Evolutionary conservation across 768 basidiomycete genomes (phyloP).

Genomic region (Lepiota brunneoincarnata): DNA sequence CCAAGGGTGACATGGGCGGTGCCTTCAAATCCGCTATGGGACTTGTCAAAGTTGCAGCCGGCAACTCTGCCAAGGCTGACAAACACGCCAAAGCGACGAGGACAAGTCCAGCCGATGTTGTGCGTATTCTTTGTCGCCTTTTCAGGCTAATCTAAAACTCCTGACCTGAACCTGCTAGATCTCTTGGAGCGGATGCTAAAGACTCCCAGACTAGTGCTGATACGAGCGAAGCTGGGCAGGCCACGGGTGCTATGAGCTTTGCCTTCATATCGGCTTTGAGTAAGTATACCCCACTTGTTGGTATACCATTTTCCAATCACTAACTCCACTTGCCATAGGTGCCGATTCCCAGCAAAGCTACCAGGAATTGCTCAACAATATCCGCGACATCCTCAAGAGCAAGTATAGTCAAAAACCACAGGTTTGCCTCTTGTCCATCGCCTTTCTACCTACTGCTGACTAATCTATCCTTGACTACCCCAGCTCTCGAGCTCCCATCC

Average conservation of each 20-base stretch:
- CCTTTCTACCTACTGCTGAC: neutral
- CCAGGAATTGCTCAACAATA: slow-evolving; percentile 37
- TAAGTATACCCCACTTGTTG: slow-evolving; percentile 21
- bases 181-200: slow-evolving; percentile 83
- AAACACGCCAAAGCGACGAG: slow-evolving; percentile 58
- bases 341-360: slow-evolving; percentile 41
- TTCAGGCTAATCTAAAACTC: neutral
- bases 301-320: neutral
- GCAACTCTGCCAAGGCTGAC: slow-evolving; percentile 60
- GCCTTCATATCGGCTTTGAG: slow-evolving; percentile 58
- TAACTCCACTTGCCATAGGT: slow-evolving; percentile 22
- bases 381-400: slow-evolving; percentile 34
- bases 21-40: slow-evolving; percentile 72
- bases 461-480: slow-evolving; percentile 20
- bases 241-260: slow-evolving; percentile 79
- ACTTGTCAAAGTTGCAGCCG: slow-evolving; percentile 73
- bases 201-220: slow-evolving; percentile 85
- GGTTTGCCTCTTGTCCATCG: slow-evolving; percentile 16
- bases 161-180: slow-evolving; percentile 40
- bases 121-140: slow-evolving; percentile 33
- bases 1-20: slow-evolving; percentile 77
- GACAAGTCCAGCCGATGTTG: slow-evolving; percentile 84
- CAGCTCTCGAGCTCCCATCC: slow-evolving; percentile 38
- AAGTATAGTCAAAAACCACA: slow-evolving; percentile 46
- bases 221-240: slow-evolving; percentile 60